Evolutionary conservation across 1,284 basidiomycete species (phyloP), one percentile per base, ranked within the genome.

Genomic region (Leccinum solheimii): DNA sequence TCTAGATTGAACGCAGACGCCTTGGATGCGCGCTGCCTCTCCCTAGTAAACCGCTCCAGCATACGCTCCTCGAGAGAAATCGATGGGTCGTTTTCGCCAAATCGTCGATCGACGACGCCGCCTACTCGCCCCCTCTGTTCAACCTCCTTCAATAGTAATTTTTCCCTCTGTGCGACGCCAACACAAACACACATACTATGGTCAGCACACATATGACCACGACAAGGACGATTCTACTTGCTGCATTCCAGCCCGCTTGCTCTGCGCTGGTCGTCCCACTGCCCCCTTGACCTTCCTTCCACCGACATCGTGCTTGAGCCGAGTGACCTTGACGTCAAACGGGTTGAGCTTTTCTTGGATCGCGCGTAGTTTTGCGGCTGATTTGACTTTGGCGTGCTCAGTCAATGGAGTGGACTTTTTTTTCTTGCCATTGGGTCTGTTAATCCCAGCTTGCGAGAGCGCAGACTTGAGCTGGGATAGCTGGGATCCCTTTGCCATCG

Each of bases 31-130:
- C 88, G 82, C 71, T 95, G 92, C 63, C 92, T 81, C 75, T 98
- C 97, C 63, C 86, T 85, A 5, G 95, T 98, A 75, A 98, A 99
- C 40, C 97, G 90, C 77, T 98, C 95, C 30, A 99, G 83, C 90
- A 98, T 98, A 66, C 95, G 92, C 69, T 99, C 97, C 75, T 99
- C 97, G 16, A 95, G 81, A 10, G 91, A 90, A 83, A 99, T 87
- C 10, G 86, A 85, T 2, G 95, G 88, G 69, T 99, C 89, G 69
- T 92, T 90, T 83, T 99, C 97, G 78, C 97, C 97, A 70, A 99
- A 98, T 45, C 97, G 90, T 59, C 94, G 86, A 77, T 99, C 97
- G 58, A 97, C 79, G 66, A 99, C 91, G 5, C 94, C 92, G 10
- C 96, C 95, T 13, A 90, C 87, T 67, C 90, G 90, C 55, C 84